Evolutionary conservation across 306 rosid genomes (phyloP), one percentile per base, ranked within the genome.

Genomic region (Glycine soja): DNA sequence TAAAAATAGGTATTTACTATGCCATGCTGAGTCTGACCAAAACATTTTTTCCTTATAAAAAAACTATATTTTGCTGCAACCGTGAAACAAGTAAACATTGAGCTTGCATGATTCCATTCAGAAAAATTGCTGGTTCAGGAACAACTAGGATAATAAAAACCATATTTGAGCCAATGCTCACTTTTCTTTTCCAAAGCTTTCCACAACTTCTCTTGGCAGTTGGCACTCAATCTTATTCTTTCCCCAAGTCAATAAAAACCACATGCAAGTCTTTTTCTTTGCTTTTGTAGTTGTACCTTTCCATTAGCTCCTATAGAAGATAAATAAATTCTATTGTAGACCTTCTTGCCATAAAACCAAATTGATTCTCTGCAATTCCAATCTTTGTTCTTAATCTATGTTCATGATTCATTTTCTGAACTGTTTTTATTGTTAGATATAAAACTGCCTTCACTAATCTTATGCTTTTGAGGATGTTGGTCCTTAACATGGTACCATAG

Each of bases 71-170:
- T 13, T 73, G 38, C 34, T 73, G 34, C 70, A 36, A 46, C 42
- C 15, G 3, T 75, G 63, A 52, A 65, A 30, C 32, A 66, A 81
- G 53, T 30, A 70, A 9, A 53, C 40, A 75, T 66, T 34, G 46
- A 30, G 63, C 42, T 67, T 38, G 53, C 16, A 56, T 15, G 54
- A n/a, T 42, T 81, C 48, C 52, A 19, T 24, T 72, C 8, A 3
- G 56, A 19, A 43, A 52, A 47, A 71, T 59, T 71, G 16, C 8
- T 48, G 13, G 45, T 54, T 43, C 51, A 69, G 70, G 40, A 79
- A 51, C 30, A 72, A 36, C 8, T 36, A 11, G 54, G 56, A 72
- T 47, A 8, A 58, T 58, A 30, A 58, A 57, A 58, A 61, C n/a
- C n/a, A 18, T 18, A 30, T 57, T 57, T 57, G 34, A 57, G 34